Evolutionary conservation across 2,329 filamentous ascomycete genomes (phyloP).

Genomic region (Rhynchosporium secalis): DNA sequence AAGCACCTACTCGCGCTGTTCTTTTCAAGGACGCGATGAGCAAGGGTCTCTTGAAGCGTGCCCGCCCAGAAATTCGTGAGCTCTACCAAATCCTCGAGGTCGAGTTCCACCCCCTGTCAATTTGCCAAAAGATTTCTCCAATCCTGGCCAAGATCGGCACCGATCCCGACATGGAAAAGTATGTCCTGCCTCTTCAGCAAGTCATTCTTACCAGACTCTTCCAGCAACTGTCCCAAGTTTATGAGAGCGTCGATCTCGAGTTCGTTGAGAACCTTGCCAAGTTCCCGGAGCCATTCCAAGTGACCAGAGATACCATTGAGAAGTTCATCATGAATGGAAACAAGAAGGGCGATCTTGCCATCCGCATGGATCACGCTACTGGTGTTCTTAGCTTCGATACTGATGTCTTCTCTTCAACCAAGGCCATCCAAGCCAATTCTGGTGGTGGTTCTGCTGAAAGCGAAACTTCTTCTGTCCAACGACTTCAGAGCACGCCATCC

Average conservation of each 20-base stretch:
- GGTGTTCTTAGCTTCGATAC: constrained; percentile 96
- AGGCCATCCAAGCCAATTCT: constrained; percentile 84
- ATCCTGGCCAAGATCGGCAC: constrained; percentile 91
- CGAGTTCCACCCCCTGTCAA: constrained; percentile 97
- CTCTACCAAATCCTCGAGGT: constrained; percentile 99
- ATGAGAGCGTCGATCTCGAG: constrained; percentile 92
- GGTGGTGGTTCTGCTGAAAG: constrained; percentile 83
- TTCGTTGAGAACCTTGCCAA: constrained; percentile 93
- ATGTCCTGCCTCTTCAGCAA: constrained; percentile 92
- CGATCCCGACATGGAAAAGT: constrained; percentile 96
- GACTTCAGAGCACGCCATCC: constrained; percentile 93
- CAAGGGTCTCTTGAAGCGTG: constrained; percentile 91
- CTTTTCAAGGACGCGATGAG: constrained; percentile 95
- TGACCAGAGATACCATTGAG: constrained; percentile 86
- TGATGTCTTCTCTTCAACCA: constrained; percentile 96
- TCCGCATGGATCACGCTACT: constrained; percentile 93
- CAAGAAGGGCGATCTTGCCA: constrained; percentile 98
- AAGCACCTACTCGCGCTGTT: constrained; percentile 81
- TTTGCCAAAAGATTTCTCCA: constrained; percentile 98
- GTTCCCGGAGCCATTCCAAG: constrained; percentile 96
- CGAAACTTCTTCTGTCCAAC: constrained; percentile 83
- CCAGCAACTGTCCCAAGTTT: constrained; percentile 98
- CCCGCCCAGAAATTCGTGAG: constrained; percentile 90
- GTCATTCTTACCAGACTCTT: constrained; percentile 97
- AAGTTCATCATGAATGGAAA: constrained; percentile 99